A percentile compares a stretch with the other conserved stretches of the same genome.
phyloP scores from a whole-genome alignment of 2,329 filamentous ascomycete genomes.

The Hymenoscyphus infarciens region DNA sequence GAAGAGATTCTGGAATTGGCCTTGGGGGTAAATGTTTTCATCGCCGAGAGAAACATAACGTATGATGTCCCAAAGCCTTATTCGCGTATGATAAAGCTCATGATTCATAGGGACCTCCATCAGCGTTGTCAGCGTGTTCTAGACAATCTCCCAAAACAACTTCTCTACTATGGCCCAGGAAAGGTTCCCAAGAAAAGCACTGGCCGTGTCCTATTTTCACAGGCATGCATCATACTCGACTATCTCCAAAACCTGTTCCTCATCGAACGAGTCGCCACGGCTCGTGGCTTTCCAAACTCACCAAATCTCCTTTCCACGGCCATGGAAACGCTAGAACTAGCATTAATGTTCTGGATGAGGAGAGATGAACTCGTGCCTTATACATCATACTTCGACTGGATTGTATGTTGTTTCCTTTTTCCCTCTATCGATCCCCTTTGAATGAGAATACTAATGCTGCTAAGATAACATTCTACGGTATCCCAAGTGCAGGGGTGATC shows the following conservation, averaged over 20 bases:
- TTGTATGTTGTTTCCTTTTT: conserved; percentile 21
- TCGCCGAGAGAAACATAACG: conserved; percentile 25
- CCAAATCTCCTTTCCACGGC: conserved; percentile 29
- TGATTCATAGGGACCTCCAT: conserved; percentile 23
- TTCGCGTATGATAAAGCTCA: conserved; percentile 8
- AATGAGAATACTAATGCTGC: background rate
- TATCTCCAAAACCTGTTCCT: conserved; percentile 33
- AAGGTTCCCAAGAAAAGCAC: conserved; percentile 22
- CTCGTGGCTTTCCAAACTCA: conserved; percentile 22
- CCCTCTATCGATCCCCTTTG: background rate
- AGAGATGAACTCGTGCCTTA: conserved; percentile 28
- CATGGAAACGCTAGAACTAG: conserved; percentile 30
- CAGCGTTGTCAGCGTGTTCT: conserved; percentile 22
- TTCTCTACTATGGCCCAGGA: conserved; percentile 25
- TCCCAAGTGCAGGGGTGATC: conserved; percentile 31
- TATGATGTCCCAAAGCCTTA: conserved; percentile 10
- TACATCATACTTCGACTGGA: conserved; percentile 29
- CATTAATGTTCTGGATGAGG: conserved; percentile 31
- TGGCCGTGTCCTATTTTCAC: conserved; percentile 20
- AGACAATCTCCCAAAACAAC: conserved; percentile 21
- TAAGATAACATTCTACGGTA: conserved; percentile 27
- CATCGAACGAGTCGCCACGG: conserved; percentile 28
- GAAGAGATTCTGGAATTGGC: conserved; percentile 33
- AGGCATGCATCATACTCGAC: conserved; percentile 25
- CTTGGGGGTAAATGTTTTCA: conserved; percentile 28